Evolutionary conservation across 768 basidiomycete genomes (phyloP), one percentile per base, ranked within the genome.

Genomic region (Roridomyces roridus): DNA sequence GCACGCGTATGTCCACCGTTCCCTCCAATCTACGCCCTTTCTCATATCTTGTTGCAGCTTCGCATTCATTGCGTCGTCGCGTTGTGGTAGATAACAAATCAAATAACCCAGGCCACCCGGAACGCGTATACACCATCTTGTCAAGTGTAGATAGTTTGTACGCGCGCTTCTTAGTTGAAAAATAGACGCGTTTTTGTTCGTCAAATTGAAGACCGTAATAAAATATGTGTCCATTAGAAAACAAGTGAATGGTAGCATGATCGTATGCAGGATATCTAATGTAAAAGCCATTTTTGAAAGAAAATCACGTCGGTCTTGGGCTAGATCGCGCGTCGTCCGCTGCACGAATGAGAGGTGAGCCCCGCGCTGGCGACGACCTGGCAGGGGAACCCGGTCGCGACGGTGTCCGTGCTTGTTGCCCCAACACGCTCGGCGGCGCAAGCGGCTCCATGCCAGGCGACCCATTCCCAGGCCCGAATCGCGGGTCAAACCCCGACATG

Each of bases 401-500:
- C 12, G 73, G 68, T 42, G 71, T 65, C 55, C 73, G 76, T 8
- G 56, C 65, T 35, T 68, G 70, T 9, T 63, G 68, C n/a, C 72
- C 68, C 47, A 70, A 59, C 15, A 53, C 68, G 46, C 55, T 65
- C 6, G 76, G 79, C 25, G 79, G 78, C 23, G 73, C 71, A 35
- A 78, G 72, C 4, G 74, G 74, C 9, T 76, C 77, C 55, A 70
- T 68, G 17, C 64, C 64, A 9, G 67, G 61, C 23, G 67, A 48
- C 5, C 55, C 63, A 40, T 67, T 63, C 35, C 69, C 71, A 21
- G 81, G 79, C 14, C 83, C 76, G 66, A 84, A 84, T 49, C 85
- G 79, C 6, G 85, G 65, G 60, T 87, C 86, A 67, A 88, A 88
- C 21, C 67, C 67, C 31, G 84, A 81, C 71, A 80, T 84, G 1